Percentiles rank a stretch among this genome's conserved stretches.
Conservation (phyloP, 2,329 filamentous ascomycete species). For the Colletotrichum cereale region DNA sequence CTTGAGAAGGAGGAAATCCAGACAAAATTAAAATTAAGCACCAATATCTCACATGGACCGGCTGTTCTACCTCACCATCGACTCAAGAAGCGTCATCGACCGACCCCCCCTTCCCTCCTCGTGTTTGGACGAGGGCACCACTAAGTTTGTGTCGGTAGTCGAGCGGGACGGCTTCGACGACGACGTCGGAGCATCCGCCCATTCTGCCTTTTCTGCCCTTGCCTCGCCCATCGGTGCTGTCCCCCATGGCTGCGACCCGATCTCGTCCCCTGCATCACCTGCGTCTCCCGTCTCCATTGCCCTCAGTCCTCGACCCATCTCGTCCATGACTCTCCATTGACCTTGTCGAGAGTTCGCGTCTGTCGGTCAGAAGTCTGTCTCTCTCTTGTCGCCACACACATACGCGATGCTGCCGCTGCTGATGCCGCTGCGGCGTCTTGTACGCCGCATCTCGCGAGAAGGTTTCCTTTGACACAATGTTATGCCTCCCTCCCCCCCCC, state of each 20-base stretch:
- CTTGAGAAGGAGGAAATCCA: neutral
- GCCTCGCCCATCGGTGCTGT: too few relatives aligned
- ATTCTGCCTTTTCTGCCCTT: conserved; percentile 17
- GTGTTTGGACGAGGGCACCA: too few relatives aligned
- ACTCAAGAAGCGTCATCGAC: conserved; percentile 5
- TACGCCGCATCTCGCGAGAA: conserved; percentile 26
- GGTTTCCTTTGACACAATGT: neutral
- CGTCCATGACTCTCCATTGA: neutral
- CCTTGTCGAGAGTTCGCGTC: neutral
- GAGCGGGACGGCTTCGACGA: conserved; percentile 22
- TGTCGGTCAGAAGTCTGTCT: neutral
- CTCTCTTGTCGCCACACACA: neutral
- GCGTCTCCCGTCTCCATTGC: conserved; percentile 27
- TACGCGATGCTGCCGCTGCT: neutral
- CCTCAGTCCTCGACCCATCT: conserved; percentile 22
- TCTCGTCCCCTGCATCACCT: conserved; percentile 18
- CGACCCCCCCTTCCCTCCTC: too few relatives aligned
- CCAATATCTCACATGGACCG: conserved; percentile 3
- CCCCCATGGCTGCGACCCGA: conserved; percentile 14
- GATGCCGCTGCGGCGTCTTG: neutral
- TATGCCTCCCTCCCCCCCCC: neutral
- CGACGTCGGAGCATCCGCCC: conserved; percentile 18
- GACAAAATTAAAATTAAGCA: neutral
- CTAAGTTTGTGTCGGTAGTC: too few relatives aligned
- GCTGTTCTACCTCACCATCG: conserved; percentile 21